Evolutionary conservation across 1,139 yeast species (phyloP), one percentile per base, ranked within the genome.

Genomic region (Yamadazyma oceani): DNA sequence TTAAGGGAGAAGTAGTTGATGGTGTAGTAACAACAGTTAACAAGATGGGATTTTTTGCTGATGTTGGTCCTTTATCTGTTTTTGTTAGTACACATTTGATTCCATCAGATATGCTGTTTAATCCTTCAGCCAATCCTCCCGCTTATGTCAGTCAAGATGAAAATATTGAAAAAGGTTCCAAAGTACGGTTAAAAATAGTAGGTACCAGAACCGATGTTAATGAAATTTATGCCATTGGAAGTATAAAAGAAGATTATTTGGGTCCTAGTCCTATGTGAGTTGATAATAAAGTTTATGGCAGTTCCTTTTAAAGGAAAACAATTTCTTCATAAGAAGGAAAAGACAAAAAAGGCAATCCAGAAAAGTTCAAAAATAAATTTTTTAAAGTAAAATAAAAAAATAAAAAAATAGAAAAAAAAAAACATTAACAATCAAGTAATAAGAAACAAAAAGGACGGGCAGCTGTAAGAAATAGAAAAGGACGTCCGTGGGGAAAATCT

Each of bases 201-300:
- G 98, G 98, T 64, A 94, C 97, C 29, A 79, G 97, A 60, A 88
- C 97, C 15, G 98, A 94, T 64, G 98, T 94, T 13, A 94, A 95
- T 55, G 94, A 94, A 53, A 90, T 92, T 60, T 88, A 87, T 60
- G 98, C 97, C 37, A 92, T 92, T 59, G 98, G 98, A 41, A 86
- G 95, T 64, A 92, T 92, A 56, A 92, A 92, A 64, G 98, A 92
- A 66, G 98, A 92, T 69, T 90, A 88, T 60, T 74, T 90, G 62
- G 97, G 97, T 39, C 95, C 95, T 40, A 68, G 73, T 57, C 77
- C 77, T 22, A 57, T 69, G 65, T 70, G 53, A 54, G 10, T 16
- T 5, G n/a, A n/a, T n/a, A n/a, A n/a, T n/a, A n/a, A n/a, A n/a
- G n/a, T n/a, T n/a, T n/a, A n/a, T n/a, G n/a, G n/a, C n/a, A n/a